Evolutionary conservation across 2,329 filamentous ascomycete species (phyloP), one percentile per base, ranked within the genome.

Genomic region (Cordyceps cateniannulata): DNA sequence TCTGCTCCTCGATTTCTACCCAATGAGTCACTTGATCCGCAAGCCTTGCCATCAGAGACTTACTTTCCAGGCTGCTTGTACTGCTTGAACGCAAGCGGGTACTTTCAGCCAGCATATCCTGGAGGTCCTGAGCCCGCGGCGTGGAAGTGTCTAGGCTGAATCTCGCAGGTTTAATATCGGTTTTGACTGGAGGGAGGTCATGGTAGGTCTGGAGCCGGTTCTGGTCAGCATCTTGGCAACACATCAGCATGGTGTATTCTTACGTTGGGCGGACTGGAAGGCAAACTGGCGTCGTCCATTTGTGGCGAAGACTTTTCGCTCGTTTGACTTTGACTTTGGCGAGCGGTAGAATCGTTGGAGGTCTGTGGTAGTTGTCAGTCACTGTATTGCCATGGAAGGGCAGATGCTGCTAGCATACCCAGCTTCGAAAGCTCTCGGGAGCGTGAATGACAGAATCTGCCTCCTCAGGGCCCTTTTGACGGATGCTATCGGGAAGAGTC

Each of bases 391-490:
- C 22, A 14, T 4, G 24, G 49, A 25, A 20, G 20, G 24, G 24
- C 42, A n/a, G 52, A 5, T 27, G 42, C 12, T 35, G 47, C 44
- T 45, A 71, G 51, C 83, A 70, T 72, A 95, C 90, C 83, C 95
- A 96, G 66, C 84, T 84, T 60, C 85, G 83, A 73, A 95, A 97
- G 63, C 88, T 90, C 65, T 91, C 82, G 0, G 93, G 92, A 18
- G 90, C 91, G 78, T 96, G 93, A 66, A 97, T 96, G 59, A 96
- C 93, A 1, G 93, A 97, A 58, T 91, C 83, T 25, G 91, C 88
- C 66, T 93, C 91, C 65, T 96, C 91, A 63, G 86, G 86, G 25
- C 82, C 82, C 58, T 77, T 76, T 56, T 81, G 80, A 70, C 86
- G 77, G 71, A 87, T 68, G 62, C 80, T 76, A 47, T 85, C 83